Evolutionary conservation across 192 early-diverging fungal species (phyloP).

Genomic region (Umbelopsis sp.): DNA sequence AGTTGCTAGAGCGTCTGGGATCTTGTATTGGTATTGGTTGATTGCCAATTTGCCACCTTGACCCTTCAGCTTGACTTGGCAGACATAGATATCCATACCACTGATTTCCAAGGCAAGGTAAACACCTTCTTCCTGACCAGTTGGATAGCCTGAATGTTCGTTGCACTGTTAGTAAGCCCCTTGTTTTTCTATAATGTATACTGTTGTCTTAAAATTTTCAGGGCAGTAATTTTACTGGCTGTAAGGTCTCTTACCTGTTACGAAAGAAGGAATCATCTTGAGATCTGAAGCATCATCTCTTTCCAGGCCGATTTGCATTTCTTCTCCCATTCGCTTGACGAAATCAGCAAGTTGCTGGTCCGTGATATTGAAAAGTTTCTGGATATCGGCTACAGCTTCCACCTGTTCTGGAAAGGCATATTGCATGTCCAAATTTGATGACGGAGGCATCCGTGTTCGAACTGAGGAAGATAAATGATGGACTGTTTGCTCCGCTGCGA

Average conservation of each 20-base stretch:
- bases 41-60: conserved; percentile 68
- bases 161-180: background rate
- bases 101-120: conserved; percentile 92
- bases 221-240: background rate
- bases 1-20: conserved; percentile 63
- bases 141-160: conserved; percentile 52
- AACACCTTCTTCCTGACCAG: conserved; percentile 85
- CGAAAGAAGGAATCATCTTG: conserved; percentile 88
- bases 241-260: conserved; percentile 47
- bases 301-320: conserved; percentile 27
- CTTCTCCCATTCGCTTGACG: conserved; percentile 24
- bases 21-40: conserved; percentile 77
- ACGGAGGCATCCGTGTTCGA: background rate
- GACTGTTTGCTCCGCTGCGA: conserved; percentile 6
- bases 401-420: conserved; percentile 22
- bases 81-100: conserved; percentile 89
- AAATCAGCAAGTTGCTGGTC: conserved; percentile 18
- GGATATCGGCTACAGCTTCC: conserved; percentile 23
- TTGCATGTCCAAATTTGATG: conserved; percentile 3
- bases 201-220: background rate
- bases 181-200: background rate
- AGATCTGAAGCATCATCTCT: conserved; percentile 39
- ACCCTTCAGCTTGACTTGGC: conserved; percentile 81
- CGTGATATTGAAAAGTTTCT: conserved; percentile 22
- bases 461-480: background rate